These are phyloP conservation scores for Talaromyces sp. DNA, from an alignment of 2,329 filamentous ascomycete genomes.

Conservation along the genomic window DNA sequence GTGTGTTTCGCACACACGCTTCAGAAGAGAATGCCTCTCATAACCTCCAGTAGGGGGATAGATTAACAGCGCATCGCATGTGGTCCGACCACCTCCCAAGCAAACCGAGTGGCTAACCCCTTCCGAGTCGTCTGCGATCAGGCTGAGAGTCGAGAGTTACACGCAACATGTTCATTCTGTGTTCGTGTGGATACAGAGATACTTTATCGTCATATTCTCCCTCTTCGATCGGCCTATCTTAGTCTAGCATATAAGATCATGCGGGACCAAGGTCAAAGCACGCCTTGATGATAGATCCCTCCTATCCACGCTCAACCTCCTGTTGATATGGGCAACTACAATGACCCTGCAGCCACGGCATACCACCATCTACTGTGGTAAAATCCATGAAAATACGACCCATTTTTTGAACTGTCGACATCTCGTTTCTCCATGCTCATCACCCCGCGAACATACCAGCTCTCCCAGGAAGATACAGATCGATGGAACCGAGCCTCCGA, in stretches of 20 bases:
- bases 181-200: background rate
- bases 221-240: background rate
- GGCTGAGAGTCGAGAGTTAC: background rate
- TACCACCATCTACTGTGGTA: background rate
- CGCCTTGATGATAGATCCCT: slow-evolving; percentile 1
- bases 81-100: too few species aligned
- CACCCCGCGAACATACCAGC: slow-evolving; percentile 41
- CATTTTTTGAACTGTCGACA: background rate
- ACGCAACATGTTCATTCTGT: background rate
- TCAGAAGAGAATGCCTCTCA: too few species aligned
- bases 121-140: background rate
- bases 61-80: too few species aligned
- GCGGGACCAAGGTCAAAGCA: slow-evolving; percentile 2
- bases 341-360: background rate
- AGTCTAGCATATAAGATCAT: background rate
- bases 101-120: background rate
- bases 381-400: background rate
- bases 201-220: background rate
- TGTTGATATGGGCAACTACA: background rate
- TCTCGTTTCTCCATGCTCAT: slow-evolving; percentile 37
- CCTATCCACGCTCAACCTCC: background rate
- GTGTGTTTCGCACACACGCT: too few species aligned
- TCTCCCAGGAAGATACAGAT: slow-evolving; percentile 37
- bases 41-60: too few species aligned
- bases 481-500: slow-evolving; percentile 23